Evolutionary conservation across 768 basidiomycete species (phyloP), one percentile per base, ranked within the genome.

Genomic region (Naganishia vaughanmartiniae): DNA sequence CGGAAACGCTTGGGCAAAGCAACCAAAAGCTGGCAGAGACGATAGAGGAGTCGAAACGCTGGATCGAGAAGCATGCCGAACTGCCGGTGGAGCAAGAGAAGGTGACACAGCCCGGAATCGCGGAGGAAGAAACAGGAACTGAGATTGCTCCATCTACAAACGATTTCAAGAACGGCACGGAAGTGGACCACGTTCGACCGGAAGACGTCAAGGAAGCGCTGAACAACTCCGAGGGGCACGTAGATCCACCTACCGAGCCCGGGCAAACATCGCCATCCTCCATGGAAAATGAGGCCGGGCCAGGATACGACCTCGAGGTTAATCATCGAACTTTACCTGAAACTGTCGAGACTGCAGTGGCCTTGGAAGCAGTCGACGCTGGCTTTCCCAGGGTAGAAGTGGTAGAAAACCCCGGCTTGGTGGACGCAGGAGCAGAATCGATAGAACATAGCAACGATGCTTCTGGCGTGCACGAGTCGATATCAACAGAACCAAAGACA

Each of bases 11-110:
- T 5, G 21, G 12, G 19, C 9, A 54, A 21, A 42, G 30, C 24
- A 60, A 56, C 15, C 31, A 21, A 6, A 54, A 54, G 55, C 54
- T 63, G 36, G 42, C 51, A 24, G 55, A 5, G 12, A 66, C 53
- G 24, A 34, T 48, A 15, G 54, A 46, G 36, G 70, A 70, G n/a
- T 66, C 72, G 70, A 45, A 53, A 10, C 31, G 45, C 21, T 76
- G 75, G 75, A 30, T 66, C 9, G 46, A 46, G 14, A 42, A 33
- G 26, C 54, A 66, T 71, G 71, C 42, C 39, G 60, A 63, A n/a
- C 24, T 12, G 39, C 39, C n/a, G 4, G 36, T 14, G n/a, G 24
- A 30, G 17, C 39, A 28, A 26, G 60, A 26, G 12, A 30, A 33
- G 10, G 17, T 9, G 10, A n/a, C 12, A 42, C 36, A 3, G 9